A percentile compares a stretch with the other conserved stretches of the same genome.
These are phyloP conservation scores for Cyberlindnera euphorbiae DNA, from an alignment of 805 yeast species.

Conservation along the genomic window DNA sequence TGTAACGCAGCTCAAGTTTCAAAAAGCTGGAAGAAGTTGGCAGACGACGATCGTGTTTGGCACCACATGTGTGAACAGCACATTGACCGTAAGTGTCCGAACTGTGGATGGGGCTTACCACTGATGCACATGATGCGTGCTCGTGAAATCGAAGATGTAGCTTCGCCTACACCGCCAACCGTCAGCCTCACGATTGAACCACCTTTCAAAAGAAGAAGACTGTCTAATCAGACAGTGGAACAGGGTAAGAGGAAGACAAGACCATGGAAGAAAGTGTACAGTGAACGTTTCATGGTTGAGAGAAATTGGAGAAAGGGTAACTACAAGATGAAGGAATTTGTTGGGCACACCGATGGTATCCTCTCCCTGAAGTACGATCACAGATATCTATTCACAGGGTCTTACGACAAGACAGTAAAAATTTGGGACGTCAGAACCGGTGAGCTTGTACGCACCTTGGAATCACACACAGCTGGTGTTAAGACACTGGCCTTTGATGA, in stretches of 20 bases:
- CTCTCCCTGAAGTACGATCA: constrained; percentile 82
- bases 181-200: not conserved
- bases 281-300: constrained; percentile 87
- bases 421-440: constrained; percentile 92
- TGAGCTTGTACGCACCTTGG: constrained; percentile 65
- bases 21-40: constrained; percentile 77
- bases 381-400: constrained; percentile 79
- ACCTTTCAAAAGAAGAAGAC: constrained; percentile 23
- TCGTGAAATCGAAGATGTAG: constrained; percentile 35
- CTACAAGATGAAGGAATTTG: constrained; percentile 56
- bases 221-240: constrained; percentile 22
- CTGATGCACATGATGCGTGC: constrained; percentile 83
- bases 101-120: constrained; percentile 99
- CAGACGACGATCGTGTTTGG: constrained; percentile 97
- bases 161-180: not conserved
- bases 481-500: constrained; percentile 81
- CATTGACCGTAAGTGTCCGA: constrained; percentile 94
- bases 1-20: constrained; percentile 94
- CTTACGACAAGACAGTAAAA: constrained; percentile 84
- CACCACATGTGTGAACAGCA: constrained; percentile 98
- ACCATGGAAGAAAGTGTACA: constrained; percentile 94
- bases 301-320: constrained; percentile 91
- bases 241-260: constrained; percentile 42
- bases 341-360: constrained; percentile 87
- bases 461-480: constrained; percentile 89